A percentile compares a stretch with the other conserved stretches of the same genome.
These are phyloP conservation scores for Colletotrichum neosansevieriae DNA, from an alignment of 2,329 filamentous ascomycete species.

Conservation along the genomic window DNA sequence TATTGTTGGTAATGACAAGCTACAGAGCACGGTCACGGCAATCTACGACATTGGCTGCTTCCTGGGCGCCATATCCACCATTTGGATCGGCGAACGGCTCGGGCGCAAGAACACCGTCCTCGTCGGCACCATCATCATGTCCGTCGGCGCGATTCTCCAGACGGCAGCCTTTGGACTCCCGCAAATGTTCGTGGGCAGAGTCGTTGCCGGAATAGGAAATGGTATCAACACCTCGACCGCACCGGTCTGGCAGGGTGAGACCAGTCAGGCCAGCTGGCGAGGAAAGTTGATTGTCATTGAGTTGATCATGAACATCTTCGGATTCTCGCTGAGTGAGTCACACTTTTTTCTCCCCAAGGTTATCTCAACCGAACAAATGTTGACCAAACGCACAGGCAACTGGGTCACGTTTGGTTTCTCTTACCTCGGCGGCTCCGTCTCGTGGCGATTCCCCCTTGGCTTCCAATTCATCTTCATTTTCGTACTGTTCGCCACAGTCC, in stretches of 20 bases:
- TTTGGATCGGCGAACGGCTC: conserved; percentile 49
- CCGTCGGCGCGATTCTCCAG: conserved; percentile 51
- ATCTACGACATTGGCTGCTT: conserved; percentile 73
- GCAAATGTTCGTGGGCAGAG: conserved; percentile 57
- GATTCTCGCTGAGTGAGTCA: conserved; percentile 44
- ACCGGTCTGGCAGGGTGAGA: conserved; percentile 54
- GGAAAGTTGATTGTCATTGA: conserved; percentile 50
- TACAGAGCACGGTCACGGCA: conserved; percentile 63
- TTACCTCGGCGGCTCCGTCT: conserved; percentile 46
- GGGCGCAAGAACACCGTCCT: conserved; percentile 51
- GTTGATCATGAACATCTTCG: conserved; percentile 48
- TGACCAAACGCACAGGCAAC: conserved; percentile 44
- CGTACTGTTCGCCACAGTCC: conserved; percentile 46
- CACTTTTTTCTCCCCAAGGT: too few species aligned
- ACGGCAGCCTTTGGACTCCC: conserved; percentile 50
- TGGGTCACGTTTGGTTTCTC: conserved; percentile 55
- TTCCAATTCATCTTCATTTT: conserved; percentile 57
- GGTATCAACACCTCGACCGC: conserved; percentile 53
- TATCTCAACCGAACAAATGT: background rate
- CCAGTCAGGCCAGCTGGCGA: conserved; percentile 48
- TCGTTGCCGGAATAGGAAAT: conserved; percentile 62
- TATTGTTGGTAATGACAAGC: conserved; percentile 53
- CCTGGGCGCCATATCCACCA: conserved; percentile 57
- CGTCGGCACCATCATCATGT: conserved; percentile 49
- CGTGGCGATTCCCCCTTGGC: conserved; percentile 58